Evolutionary conservation across 495 filamentous ascomycete species (phyloP).

Genomic region (Penicillium psychrofluorescens): DNA sequence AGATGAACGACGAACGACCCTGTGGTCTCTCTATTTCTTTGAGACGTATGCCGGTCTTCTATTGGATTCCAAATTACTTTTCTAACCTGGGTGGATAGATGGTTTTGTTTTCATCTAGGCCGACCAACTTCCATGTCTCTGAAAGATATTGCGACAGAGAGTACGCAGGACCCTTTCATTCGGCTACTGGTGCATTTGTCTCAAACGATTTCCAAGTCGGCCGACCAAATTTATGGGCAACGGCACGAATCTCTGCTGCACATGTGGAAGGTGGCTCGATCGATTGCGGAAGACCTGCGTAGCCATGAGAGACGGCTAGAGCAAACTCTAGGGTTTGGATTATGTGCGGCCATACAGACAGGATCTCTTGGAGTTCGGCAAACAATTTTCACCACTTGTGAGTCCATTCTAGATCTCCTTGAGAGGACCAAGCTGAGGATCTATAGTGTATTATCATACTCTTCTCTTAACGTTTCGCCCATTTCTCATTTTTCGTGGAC

Average conservation of each 20-base stretch:
- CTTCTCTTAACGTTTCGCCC: conserved; percentile 37
- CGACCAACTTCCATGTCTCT: conserved; percentile 28
- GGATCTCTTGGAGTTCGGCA: conserved; percentile 31
- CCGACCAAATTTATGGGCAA: conserved; percentile 31
- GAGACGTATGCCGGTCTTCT: conserved; percentile 26
- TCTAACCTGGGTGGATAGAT: conserved; percentile 11
- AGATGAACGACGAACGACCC: conserved; percentile 30
- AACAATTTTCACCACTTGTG: conserved; percentile 28
- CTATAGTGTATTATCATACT: conserved; percentile 35
- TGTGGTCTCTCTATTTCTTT: conserved; percentile 36
- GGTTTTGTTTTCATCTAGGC: conserved; percentile 36
- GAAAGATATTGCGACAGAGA: conserved; percentile 28
- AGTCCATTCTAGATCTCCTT: conserved; percentile 1
- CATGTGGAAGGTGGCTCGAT: conserved; percentile 36
- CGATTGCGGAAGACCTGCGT: conserved; percentile 29
- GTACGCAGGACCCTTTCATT: conserved; percentile 29
- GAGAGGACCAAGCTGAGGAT: neutral
- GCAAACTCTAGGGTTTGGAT: conserved; percentile 25
- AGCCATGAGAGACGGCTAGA: conserved; percentile 21
- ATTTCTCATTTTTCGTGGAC: conserved; percentile 38
- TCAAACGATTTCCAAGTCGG: conserved; percentile 26
- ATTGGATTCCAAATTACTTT: no score
- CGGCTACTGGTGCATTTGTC: conserved; percentile 22
- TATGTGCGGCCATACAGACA: conserved; percentile 21
- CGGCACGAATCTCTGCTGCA: conserved; percentile 35